Conservation (phyloP, 352 stramenopile genomes). For the Phytopythium chamaehyphon region DNA sequence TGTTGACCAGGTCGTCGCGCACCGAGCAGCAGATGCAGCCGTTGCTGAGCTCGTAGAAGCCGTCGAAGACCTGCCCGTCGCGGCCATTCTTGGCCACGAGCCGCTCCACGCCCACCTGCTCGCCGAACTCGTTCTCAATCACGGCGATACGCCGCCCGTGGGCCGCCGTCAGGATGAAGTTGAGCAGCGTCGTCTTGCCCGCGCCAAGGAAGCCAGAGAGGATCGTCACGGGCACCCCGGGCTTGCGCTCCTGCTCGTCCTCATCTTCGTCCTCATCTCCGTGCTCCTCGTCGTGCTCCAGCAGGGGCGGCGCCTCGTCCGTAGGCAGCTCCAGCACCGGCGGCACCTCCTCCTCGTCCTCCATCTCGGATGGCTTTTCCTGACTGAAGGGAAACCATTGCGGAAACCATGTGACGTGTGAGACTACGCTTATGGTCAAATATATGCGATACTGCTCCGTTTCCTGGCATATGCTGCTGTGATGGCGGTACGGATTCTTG, state of each 20-base stretch:
- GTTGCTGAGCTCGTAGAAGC: conserved; percentile 96
- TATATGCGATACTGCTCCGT: too few species aligned
- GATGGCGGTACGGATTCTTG: too few species aligned
- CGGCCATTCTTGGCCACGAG: conserved; percentile 79
- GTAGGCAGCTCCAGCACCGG: conserved; percentile 9
- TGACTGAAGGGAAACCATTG: too few species aligned
- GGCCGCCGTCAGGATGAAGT: conserved; percentile 92
- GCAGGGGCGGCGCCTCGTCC: background rate
- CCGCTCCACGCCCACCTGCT: conserved; percentile 93
- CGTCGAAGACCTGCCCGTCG: conserved; percentile 61
- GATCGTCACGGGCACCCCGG: conserved; percentile 89
- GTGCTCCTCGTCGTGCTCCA: background rate
- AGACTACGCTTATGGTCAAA: too few species aligned
- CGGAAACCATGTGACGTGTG: too few species aligned
- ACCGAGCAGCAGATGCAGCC: conserved; percentile 98
- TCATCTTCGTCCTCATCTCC: background rate
- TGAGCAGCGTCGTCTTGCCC: conserved; percentile 98
- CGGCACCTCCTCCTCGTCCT: conserved; percentile 11
- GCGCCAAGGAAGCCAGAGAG: conserved; percentile 95
- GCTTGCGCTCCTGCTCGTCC: background rate
- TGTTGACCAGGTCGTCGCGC: conserved; percentile 87
- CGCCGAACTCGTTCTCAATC: conserved; percentile 99
- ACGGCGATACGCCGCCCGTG: conserved; percentile 96
- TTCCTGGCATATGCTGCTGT: too few species aligned
- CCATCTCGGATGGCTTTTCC: too few species aligned